Evolutionary conservation across 2,329 filamentous ascomycete genomes (phyloP), one percentile per base, ranked within the genome.

Genomic region (Arthroderma sp.): DNA sequence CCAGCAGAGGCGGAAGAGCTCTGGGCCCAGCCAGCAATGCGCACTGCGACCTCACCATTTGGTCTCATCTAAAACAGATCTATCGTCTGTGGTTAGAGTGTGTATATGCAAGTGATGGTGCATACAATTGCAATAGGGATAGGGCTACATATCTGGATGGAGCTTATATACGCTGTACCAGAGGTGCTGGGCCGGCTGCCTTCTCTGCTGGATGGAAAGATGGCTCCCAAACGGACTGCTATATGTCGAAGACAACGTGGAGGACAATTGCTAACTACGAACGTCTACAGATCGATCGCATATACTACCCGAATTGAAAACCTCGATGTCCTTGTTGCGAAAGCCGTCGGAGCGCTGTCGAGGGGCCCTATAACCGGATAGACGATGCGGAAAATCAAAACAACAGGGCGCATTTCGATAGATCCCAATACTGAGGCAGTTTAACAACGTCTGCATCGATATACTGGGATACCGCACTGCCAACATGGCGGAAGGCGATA

Each of bases 321-420:
- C 19, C 25, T 19, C 28, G 25, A 51, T 51, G 25, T 11, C 15
- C 28, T n/a, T 8, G 15, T 33, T 31, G 47, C 47, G 47, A 17
- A 51, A 31, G 2, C 47, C 15, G n/a, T 51, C 47, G n/a, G 25
- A 51, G 7, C 2, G 43, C 25, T 49, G 13, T 15, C 47, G 25
- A 51, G 28, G n/a, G 2, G 23, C 41, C 23, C 47, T 51, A 25
- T 31, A 51, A 17, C 47, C 6, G 28, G 28, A 33, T 17, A 33
- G 47, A 51, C 43, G 47, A 51, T 51, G 47, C 47, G 47, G 47
- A 51, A 51, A 19, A 51, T 51, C 8, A 51, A n/a, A 51, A 33
- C 25, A 33, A 51, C 23, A 33, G 28, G n/a, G 15, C 25, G 15
- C 25, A 51, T 51, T 33, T 33, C 25, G 47, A 51, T 51, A 51